Conservation (phyloP, 148 eudicot species). For the Spergularia marina region DNA sequence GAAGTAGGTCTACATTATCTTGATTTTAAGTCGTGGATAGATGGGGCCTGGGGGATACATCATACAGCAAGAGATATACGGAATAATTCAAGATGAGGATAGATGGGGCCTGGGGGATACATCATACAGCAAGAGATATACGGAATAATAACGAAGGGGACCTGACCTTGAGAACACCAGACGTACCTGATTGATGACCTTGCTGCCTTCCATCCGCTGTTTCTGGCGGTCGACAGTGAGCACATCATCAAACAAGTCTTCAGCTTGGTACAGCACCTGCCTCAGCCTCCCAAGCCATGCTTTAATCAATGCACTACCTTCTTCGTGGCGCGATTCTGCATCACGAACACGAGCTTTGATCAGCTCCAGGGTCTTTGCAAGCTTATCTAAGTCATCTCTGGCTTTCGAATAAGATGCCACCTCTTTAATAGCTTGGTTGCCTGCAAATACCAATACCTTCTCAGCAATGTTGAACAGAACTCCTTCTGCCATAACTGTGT, state of each 20-base stretch:
- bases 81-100: no score
- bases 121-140: no score
- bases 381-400: not conserved
- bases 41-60: no score
- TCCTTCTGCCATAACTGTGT: slow-evolving; percentile 15
- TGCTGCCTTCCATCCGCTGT: not conserved
- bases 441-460: not conserved
- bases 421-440: not conserved
- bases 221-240: not conserved
- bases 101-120: no score
- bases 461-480: not conserved
- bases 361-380: not conserved
- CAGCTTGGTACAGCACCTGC: not conserved
- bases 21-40: no score
- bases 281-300: slow-evolving; percentile 4
- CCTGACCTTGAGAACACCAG: not conserved
- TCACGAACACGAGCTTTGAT: slow-evolving; percentile 4
- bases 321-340: not conserved
- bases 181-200: not conserved
- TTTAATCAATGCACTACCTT: not conserved
- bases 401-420: slow-evolving; percentile 13
- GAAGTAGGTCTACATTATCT: no score
- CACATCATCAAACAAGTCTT: slow-evolving; percentile 8
- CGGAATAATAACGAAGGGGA: no score
- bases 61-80: no score